Percentiles rank a stretch among this genome's conserved stretches.
Conservation (phyloP, 257 asterid genomes). For the Nicotiana tabacum region DNA sequence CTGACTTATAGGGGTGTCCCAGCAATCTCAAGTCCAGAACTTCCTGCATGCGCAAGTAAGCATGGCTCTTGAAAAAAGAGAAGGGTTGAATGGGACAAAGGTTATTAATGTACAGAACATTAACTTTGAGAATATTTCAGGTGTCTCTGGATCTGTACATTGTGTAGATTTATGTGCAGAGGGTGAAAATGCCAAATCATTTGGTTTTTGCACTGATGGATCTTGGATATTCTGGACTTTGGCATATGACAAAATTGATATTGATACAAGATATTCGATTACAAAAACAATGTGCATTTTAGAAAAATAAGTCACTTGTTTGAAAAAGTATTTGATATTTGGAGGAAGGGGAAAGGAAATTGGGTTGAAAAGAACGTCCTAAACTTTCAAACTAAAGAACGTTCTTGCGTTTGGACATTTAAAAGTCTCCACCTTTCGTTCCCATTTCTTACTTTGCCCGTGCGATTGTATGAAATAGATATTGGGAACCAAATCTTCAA, state of each 20-base stretch:
- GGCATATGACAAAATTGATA: not conserved
- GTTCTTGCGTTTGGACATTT: too few relatives aligned
- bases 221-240: not conserved
- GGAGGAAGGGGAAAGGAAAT: too few relatives aligned
- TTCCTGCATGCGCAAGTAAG: not conserved
- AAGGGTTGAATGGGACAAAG: not conserved
- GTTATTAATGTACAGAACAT: not conserved
- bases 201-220: not conserved
- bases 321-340: too few relatives aligned
- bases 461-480: too few relatives aligned
- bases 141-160: slow-evolving; percentile 3
- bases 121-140: not conserved
- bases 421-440: too few relatives aligned
- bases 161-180: slow-evolving; percentile 8
- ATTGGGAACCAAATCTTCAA: too few relatives aligned
- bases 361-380: too few relatives aligned
- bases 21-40: not conserved
- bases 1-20: not conserved
- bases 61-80: not conserved
- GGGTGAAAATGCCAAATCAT: not conserved
- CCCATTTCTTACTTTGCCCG: too few relatives aligned
- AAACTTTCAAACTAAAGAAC: too few relatives aligned
- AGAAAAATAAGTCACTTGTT: too few relatives aligned
- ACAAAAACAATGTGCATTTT: not conserved
- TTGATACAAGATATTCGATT: not conserved